A percentile compares a stretch with the other conserved stretches of the same genome.
Conservation (phyloP, 2,329 filamentous ascomycete genomes). For the Moelleriella libera region DNA sequence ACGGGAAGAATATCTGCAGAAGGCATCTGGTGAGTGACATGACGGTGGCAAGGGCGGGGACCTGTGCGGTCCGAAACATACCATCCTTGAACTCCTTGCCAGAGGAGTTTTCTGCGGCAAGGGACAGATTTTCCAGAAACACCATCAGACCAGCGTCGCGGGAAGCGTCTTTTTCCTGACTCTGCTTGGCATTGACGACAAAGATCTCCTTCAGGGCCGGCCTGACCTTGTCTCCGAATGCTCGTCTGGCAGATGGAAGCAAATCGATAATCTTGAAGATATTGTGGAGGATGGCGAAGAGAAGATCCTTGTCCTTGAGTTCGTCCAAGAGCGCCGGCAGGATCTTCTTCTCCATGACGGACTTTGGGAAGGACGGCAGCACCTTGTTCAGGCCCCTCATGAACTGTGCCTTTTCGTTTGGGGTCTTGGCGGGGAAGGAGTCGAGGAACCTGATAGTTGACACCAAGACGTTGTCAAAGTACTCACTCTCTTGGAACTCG, state of each 20-base stretch:
- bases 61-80: conserved; percentile 22
- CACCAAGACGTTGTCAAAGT: conserved; percentile 93
- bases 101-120: conserved; percentile 66
- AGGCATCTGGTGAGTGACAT: conserved; percentile 1
- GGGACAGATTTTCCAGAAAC: conserved; percentile 66
- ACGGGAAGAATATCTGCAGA: conserved; percentile 70
- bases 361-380: conserved; percentile 80
- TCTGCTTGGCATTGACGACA: conserved; percentile 41
- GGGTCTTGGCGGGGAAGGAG: conserved; percentile 77
- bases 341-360: conserved; percentile 89
- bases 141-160: conserved; percentile 88
- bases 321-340: conserved; percentile 82
- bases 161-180: conserved; percentile 61
- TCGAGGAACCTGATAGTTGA: conserved; percentile 95
- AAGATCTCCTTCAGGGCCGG: conserved; percentile 77
- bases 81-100: conserved; percentile 93
- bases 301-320: conserved; percentile 77
- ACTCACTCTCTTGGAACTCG: conserved; percentile 89
- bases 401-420: conserved; percentile 82
- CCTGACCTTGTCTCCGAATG: conserved; percentile 77
- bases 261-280: conserved; percentile 79
- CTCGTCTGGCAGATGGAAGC: conserved; percentile 61
- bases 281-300: conserved; percentile 78
- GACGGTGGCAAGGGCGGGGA: neutral
- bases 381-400: conserved; percentile 80